Evolutionary conservation across 2,329 filamentous ascomycete species (phyloP), one percentile per base, ranked within the genome.

Genomic region (Xylaria sp.): DNA sequence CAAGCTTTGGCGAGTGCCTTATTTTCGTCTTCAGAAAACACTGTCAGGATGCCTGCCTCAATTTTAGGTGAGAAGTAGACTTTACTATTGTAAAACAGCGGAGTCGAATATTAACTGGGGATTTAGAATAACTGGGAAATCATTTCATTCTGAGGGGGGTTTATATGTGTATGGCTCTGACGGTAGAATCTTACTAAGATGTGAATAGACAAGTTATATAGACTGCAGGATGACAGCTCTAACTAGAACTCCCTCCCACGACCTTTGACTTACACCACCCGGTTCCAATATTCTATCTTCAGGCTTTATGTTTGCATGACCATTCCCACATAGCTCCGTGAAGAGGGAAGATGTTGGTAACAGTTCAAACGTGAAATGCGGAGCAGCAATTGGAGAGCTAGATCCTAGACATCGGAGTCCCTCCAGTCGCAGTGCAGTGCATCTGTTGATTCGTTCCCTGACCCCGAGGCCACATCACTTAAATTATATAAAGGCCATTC

Each of bases 401-500:
- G 22, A 20, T 38, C 20, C 47, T 17, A 17, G 11, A 31, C 45
- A 10, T 6, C 44, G 36, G 1, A 25, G 44, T 51, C 25, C 36
- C 6, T 6, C 36, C n/a, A 29, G 15, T 38, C 29, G 62, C 39
- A 60, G 7, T 39, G 49, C 17, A 39, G 13, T 20, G 11, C 1
- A n/a, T 42, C 49, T n/a, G 11, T 11, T 33, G 49, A 39, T 6
- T 47, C 13, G n/a, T 39, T 55, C 13, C 31, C 27, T 15, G 31
- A 20, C 2, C 11, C 22, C 38, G 22, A 33, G 1, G 31, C 49
- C 31, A n/a, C 11, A 33, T n/a, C 4, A 2, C n/a, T 5, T 25
- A 33, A 55, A 27, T 9, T 10, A 17, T 25, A 49, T 60, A n/a
- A 15, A 13, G 31, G 47, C 61, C 31, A 54, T 49, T n/a, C n/a